These are phyloP conservation scores for Phyllosticta citriasiana DNA, from an alignment of 2,329 filamentous ascomycete species.

Conservation along the genomic window DNA sequence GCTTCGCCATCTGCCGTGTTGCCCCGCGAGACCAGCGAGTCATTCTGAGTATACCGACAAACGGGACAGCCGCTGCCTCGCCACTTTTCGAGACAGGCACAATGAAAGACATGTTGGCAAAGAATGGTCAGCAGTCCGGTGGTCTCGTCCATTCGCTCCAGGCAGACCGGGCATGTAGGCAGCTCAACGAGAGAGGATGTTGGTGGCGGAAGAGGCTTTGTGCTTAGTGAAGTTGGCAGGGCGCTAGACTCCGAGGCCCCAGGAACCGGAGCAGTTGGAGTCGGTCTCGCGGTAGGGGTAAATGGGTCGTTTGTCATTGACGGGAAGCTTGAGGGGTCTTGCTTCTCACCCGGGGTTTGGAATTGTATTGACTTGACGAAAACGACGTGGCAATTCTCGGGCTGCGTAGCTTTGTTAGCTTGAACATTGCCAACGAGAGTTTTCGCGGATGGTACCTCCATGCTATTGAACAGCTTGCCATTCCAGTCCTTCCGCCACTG, in stretches of 20 bases:
- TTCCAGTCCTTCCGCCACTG: slow-evolving; percentile 83
- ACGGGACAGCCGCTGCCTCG: slow-evolving; percentile 88
- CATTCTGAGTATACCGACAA: slow-evolving; percentile 75
- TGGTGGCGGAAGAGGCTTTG: slow-evolving; percentile 56
- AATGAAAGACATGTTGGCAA: slow-evolving; percentile 97
- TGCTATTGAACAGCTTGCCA: slow-evolving; percentile 82
- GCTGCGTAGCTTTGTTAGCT: slow-evolving; percentile 39
- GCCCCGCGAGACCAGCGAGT: slow-evolving; percentile 26
- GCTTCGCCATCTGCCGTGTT: slow-evolving; percentile 36
- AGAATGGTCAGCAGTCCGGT: slow-evolving; percentile 90
- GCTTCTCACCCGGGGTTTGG: slow-evolving; percentile 47
- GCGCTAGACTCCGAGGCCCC: slow-evolving; percentile 25
- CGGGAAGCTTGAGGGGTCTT: slow-evolving; percentile 44
- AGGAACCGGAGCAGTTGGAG: slow-evolving; percentile 26
- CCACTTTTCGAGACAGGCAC: slow-evolving; percentile 93
- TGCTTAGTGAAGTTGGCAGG: slow-evolving; percentile 39
- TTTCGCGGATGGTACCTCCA: slow-evolving; percentile 55
- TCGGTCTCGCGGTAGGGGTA: slow-evolving; percentile 44
- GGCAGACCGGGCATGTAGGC: slow-evolving; percentile 89
- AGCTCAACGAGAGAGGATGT: slow-evolving; percentile 83
- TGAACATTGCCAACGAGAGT: background rate
- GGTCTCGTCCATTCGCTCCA: slow-evolving; percentile 82
- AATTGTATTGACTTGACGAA: slow-evolving; percentile 91
- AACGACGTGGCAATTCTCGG: slow-evolving; percentile 88
- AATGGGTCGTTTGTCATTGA: slow-evolving; percentile 56